These are phyloP conservation scores for Terfezia boudieri DNA, from an alignment of 495 filamentous ascomycete genomes.

Conservation along the genomic window DNA sequence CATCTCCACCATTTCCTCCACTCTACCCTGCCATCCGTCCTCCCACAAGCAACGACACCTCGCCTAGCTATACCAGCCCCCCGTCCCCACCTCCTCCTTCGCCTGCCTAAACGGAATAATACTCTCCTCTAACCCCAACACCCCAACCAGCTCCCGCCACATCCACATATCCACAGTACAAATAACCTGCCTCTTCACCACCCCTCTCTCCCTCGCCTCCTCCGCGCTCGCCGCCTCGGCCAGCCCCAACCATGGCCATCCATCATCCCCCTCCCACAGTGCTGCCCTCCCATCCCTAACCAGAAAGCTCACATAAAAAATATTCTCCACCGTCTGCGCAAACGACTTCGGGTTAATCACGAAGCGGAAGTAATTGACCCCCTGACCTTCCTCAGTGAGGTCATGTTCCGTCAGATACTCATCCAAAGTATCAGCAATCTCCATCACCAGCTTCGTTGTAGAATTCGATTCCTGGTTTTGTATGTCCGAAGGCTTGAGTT, in stretches of 20 bases:
- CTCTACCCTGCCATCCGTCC: no score
- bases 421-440: slow-evolving; percentile 30
- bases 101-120: neutral
- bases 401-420: slow-evolving; percentile 11
- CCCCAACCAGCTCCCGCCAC: neutral
- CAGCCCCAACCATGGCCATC: slow-evolving; percentile 26
- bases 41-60: no score
- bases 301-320: slow-evolving; percentile 91
- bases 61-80: neutral
- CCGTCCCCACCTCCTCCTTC: neutral
- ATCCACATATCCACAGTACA: neutral
- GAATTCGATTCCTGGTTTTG: slow-evolving; percentile 41
- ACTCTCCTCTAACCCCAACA: neutral
- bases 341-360: slow-evolving; percentile 76
- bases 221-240: slow-evolving; percentile 12
- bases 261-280: slow-evolving; percentile 20
- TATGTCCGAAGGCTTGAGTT: slow-evolving; percentile 47
- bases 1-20: no score
- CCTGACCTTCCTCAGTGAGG: slow-evolving; percentile 25
- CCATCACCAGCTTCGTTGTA: slow-evolving; percentile 43
- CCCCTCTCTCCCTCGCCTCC: slow-evolving; percentile 3
- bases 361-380: slow-evolving; percentile 56
- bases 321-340: slow-evolving; percentile 86
- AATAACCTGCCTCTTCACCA: neutral
- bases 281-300: slow-evolving; percentile 61